Evolutionary conservation across 495 filamentous ascomycete genomes (phyloP), one percentile per base, ranked within the genome.

Genomic region (Achaetomiella virescens): DNA sequence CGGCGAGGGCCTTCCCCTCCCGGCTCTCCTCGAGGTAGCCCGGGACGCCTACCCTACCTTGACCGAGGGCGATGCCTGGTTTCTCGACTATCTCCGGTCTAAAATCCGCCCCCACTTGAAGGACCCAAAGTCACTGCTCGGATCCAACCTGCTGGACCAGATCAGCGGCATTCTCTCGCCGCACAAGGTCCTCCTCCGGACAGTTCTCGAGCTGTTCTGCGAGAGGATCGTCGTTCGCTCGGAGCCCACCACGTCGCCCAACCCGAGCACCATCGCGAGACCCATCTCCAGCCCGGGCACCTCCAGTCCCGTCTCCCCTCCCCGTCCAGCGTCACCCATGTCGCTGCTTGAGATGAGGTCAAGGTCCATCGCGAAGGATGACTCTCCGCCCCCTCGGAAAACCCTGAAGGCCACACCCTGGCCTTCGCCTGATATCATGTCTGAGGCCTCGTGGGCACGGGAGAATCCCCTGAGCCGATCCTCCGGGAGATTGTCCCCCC

Each of bases 141-240:
- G 59, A 7, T 62, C 65, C 8, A 58, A 69, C 50, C 36, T 67
- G 25, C 60, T 69, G 5, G 59, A 66, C 17, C 65, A 57, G 25
- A 63, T 69, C 62, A 69, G 66, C 65, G 52, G 54, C 59, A 69
- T 69, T 44, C 56, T 69, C 35, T 67, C 66, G 3, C 66, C 66
- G 10, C 61, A 69, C 59, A 58, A 54, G 48, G 57, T 69, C 21
- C 65, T 69, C 12, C 63, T 69, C 46, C 33, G 63, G 31, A 69
- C 65, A 25, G 62, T 69, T 10, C 65, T 69, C 29, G 66, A 69
- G 63, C 58, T 69, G 47, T 69, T 67, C 47, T 69, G 65, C 52
- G 66, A 69, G 58, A 50, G 55, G 18, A 61, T 64, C 37, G 48
- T 45, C 33, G 33, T 45, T 17, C 54, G 24, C 18, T 31, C 65